Base-by-base conservation (phyloP, 164 flowering plant species). In the Vitis rupestris region DNA sequence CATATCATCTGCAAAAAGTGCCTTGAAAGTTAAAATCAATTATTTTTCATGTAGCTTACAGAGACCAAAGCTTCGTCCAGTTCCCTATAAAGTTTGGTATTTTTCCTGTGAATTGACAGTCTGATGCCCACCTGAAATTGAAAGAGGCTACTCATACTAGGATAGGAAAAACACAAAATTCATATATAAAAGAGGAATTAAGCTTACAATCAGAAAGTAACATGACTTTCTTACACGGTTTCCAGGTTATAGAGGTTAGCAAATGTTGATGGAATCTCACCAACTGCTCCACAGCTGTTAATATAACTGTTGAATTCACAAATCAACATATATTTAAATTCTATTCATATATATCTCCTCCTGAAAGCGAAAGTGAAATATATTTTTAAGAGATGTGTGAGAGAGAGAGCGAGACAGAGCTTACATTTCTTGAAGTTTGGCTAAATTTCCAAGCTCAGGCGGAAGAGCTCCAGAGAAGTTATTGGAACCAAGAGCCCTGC, bases 391-490 rank as follows among this genome's bases (percentile, higher is more conserved):
- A 19, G 23, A 19, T 19, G 23, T 19, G 23, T 19, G 23, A 19
- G 23, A 19, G 23, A 19, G 23, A 19, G 10, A 27, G 2, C 2
- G 2, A 11, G 17, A 15, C 17, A 57, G 19, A 59, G 59, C 88
- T 71, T 75, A 84, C 87, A 83, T n/a, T 67, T 78, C 64, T 63
- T 79, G 69, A 14, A 86, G 73, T 5, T 63, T 78, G 56, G 55
- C 68, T 49, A 86, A 68, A 23, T 79, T 82, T 27, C 90, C 87
- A 50, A 86, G 77, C 69, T 82, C 82, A 12, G 77, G 69, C 58
- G 90, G 90, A n/a, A 86, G 78, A 53, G 83, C 37, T 29, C 89
- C 89, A 14, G 81, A 70, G 82, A 86, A 86, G 66, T 82, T 78
- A 63, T 86, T 86, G 23, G 70, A 50, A 12, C 82, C 76, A 63